Base-by-base conservation (phyloP, 139 green algal genomes). In the Marvania coccoides region DNA sequence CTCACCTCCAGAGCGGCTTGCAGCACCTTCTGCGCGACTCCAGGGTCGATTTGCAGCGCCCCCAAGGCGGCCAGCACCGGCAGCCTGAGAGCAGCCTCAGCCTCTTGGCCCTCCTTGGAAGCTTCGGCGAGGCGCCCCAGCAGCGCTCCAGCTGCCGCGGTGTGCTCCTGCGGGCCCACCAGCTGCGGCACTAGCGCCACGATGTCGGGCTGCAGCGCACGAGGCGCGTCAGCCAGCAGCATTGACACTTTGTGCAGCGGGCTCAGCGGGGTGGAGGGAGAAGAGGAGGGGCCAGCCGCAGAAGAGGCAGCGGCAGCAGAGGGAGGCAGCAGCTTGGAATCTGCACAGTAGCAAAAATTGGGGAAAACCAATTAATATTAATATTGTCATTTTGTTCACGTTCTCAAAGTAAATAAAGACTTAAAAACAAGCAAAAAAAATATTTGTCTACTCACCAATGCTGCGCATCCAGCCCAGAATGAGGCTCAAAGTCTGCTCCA, bases 101-200 rank as follows among this genome's bases (percentile, higher is more conserved):
- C 61, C 23, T 71, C 60, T 12, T 69, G n/a, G 6, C 65, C 58
- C 54, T 64, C 29, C 4, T 47, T 51, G 15, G 57, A 29, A 15
- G 69, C 60, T 46, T 77, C 74, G 3, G 65, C 64, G 45, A 81
- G 65, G 42, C 57, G 55, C 5, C n/a, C 60, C 39, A 81, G 66
- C 46, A 81, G 69, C 55, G 58, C 42, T 13, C 63, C 63, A 9
- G 69, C 74, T 8, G 56, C 65, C 8, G 62, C 54, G 4, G 53
- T 71, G 54, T 81, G 74, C 37, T 78, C 69, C 36, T 28, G 57
- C 13, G 70, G 51, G 35, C 70, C 62, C 65, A 78, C 42, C 38
- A 74, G 61, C 60, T 73, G 69, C 9, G 81, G 81, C 63, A 85
- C 69, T 34, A 85, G 58, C 57, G 71, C 47, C 9, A 81, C 48